Evolutionary conservation across 2,329 filamentous ascomycete species (phyloP).

Genomic region (Pyrenochaeta sp.): DNA sequence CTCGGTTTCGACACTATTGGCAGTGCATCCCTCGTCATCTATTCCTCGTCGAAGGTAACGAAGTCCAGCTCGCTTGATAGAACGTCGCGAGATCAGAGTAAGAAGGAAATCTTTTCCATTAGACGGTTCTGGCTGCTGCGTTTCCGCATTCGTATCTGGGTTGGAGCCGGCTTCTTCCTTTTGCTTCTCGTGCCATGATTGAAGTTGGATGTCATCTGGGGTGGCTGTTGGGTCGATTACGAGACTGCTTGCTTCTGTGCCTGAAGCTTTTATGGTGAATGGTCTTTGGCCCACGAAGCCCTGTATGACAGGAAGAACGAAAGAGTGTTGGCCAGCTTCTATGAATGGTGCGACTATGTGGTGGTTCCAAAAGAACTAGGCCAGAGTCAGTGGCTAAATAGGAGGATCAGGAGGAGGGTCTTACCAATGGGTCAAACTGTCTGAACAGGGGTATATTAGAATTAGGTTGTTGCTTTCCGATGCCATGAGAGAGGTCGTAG

Average conservation of each 20-base stretch:
- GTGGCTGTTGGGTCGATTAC: constrained; percentile 44
- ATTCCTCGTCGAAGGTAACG: constrained; percentile 90
- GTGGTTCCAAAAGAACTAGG: constrained; percentile 87
- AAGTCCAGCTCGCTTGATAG: constrained; percentile 83
- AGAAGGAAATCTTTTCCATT: constrained; percentile 68
- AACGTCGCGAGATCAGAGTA: constrained; percentile 91
- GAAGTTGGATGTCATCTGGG: constrained; percentile 45
- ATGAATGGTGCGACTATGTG: constrained; percentile 77
- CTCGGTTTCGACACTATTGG: constrained; percentile 94
- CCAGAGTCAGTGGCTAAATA: constrained; percentile 3
- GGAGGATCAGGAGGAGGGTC: constrained; percentile 13
- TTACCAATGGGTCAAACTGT: constrained; percentile 72
- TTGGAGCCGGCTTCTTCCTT: constrained; percentile 31
- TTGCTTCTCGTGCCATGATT: constrained; percentile 40
- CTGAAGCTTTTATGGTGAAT: constrained; percentile 72
- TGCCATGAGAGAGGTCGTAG: constrained; percentile 80
- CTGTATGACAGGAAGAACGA: constrained; percentile 86
- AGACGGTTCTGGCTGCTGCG: constrained; percentile 42
- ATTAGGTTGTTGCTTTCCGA: constrained; percentile 51
- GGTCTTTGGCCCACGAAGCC: constrained; percentile 89
- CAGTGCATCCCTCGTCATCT: constrained; percentile 86
- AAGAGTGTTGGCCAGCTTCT: constrained; percentile 71
- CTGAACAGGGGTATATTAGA: constrained; percentile 70
- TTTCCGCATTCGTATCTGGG: constrained; percentile 15
- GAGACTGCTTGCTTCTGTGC: constrained; percentile 36